A percentile compares a stretch with the other conserved stretches of the same genome.
phyloP scores from a whole-genome alignment of 2,329 filamentous ascomycete species.

The Moelleriella libera region DNA sequence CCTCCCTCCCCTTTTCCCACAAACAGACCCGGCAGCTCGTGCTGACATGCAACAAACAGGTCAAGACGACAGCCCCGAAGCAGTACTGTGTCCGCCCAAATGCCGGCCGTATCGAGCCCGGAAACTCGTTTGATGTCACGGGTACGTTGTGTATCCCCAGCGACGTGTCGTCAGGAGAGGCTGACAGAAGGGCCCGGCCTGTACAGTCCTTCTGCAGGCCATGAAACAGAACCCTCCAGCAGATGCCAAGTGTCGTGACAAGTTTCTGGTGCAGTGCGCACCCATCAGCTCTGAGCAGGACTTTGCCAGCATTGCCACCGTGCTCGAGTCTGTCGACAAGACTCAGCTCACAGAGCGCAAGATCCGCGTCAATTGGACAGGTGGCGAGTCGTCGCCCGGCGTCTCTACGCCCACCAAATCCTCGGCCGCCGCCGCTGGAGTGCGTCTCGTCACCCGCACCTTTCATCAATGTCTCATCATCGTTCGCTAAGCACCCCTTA shows the following conservation, averaged over 20 bases:
- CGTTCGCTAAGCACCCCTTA: not conserved
- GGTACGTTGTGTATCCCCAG: constrained; percentile 34
- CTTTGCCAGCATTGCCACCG: constrained; percentile 62
- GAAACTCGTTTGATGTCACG: constrained; percentile 80
- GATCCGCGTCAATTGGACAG: constrained; percentile 80
- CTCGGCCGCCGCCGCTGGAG: constrained; percentile 25
- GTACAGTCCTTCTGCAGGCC: constrained; percentile 76
- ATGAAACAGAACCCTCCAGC: constrained; percentile 89
- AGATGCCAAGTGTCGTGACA: constrained; percentile 88
- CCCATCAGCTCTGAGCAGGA: constrained; percentile 73
- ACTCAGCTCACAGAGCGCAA: constrained; percentile 78
- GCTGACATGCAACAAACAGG: constrained; percentile 40
- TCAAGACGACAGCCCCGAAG: constrained; percentile 98
- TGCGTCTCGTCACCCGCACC: constrained; percentile 13
- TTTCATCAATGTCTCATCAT: not conserved
- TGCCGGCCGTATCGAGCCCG: constrained; percentile 87
- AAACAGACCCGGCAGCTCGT: not conserved
- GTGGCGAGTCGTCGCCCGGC: constrained; percentile 33
- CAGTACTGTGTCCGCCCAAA: constrained; percentile 99
- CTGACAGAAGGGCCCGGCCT: not conserved
- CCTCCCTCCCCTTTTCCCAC: not conserved
- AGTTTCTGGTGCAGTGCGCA: constrained; percentile 92
- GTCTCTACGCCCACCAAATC: constrained; percentile 26
- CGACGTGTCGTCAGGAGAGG: no score
- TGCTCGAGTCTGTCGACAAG: constrained; percentile 74